Evolutionary conservation across 768 basidiomycete genomes (phyloP), one percentile per base, ranked within the genome.

Genomic region (Gloeopeniophorella convolvens): DNA sequence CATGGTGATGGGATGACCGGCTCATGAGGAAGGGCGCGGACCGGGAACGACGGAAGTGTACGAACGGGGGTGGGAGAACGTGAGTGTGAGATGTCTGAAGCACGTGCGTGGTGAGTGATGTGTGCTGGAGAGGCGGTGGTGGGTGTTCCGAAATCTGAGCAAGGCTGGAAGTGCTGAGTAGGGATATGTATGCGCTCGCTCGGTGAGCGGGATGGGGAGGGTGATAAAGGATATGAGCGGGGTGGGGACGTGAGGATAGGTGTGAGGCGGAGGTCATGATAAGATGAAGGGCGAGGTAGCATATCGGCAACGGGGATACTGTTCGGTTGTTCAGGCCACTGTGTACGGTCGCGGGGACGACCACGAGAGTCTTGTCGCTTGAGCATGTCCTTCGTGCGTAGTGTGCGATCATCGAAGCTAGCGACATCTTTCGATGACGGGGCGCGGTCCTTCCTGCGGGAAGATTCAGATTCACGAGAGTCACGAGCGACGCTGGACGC

Each of bases 311-410:
- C 67, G 42, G 67, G 59, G 33, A 64, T 50, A 36, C 66, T 60
- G 27, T 71, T 68, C 31, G 50, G 30, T 9, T 61, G 58, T 31
- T 80, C 76, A 20, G 65, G 37, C 58, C 60, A 60, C 20, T 63
- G 62, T 12, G 69, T 60, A 8, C 84, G 75, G 59, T 83, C 81
- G 50, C 80, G 76, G 43, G 78, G 70, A 54, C 86, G 70, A 21
- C 86, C 86, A 30, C 86, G 75, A 53, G 60, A 54, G 37, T 80
- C 77, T 54, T 68, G 70, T 42, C 64, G 65, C 26, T 65, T 63
- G 15, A 64, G 60, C 27, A 72, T 66, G 37, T 80, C 79, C 47
- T 76, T 80, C 42, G 78, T 72, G 79, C 83, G 81, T 55, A 77
- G 75, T 34, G 70, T 62, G 1, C 79, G 66, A 59, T 83, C 80